A percentile compares a stretch with the other conserved stretches of the same genome.
phyloP scores from a whole-genome alignment of 768 basidiomycete species.

The Rhodocollybia butyracea region DNA sequence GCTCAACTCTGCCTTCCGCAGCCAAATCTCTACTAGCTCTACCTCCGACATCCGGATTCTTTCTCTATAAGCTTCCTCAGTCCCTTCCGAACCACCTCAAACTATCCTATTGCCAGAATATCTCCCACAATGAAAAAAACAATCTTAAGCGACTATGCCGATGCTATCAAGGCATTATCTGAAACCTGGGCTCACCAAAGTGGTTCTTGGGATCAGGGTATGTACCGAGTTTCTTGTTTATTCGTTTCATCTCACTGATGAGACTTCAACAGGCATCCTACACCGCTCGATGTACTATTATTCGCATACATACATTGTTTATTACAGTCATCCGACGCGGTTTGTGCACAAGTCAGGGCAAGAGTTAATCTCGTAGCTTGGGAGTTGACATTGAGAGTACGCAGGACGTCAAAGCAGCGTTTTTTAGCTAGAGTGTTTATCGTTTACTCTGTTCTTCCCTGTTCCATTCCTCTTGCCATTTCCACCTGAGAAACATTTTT shows the following conservation, averaged over 20 bases:
- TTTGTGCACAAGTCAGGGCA: too few relatives aligned
- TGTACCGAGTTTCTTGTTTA: too few relatives aligned
- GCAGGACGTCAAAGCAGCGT: slow-evolving; percentile 53
- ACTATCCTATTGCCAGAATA: slow-evolving; percentile 42
- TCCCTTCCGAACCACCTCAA: slow-evolving; percentile 31
- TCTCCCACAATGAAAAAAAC: slow-evolving; percentile 30
- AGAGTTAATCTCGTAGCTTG: slow-evolving; percentile 81
- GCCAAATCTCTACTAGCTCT: too few relatives aligned
- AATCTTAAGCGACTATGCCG: slow-evolving; percentile 58
- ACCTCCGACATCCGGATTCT: slow-evolving; percentile 66
- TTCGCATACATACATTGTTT: too few relatives aligned
- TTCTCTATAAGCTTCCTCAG: slow-evolving; percentile 21
- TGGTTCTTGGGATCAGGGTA: slow-evolving; percentile 83
- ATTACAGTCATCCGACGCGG: too few relatives aligned
- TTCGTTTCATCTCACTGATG: too few relatives aligned
- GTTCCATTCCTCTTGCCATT: too few relatives aligned
- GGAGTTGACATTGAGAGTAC: slow-evolving; percentile 73
- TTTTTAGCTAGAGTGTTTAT: too few relatives aligned
- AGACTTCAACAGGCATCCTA: too few relatives aligned
- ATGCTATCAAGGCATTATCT: slow-evolving; percentile 70
- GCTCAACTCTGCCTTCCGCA: too few relatives aligned
- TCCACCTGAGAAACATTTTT: slow-evolving; percentile 51
- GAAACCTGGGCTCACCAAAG: slow-evolving; percentile 73
- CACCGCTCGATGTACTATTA: too few relatives aligned
- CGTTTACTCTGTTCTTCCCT: slow-evolving; percentile 17